A percentile compares a stretch with the other conserved stretches of the same genome.
These are phyloP conservation scores for Symbiodinium pilosum DNA, from an alignment of 73 alveolate species.

Conservation along the genomic window DNA sequence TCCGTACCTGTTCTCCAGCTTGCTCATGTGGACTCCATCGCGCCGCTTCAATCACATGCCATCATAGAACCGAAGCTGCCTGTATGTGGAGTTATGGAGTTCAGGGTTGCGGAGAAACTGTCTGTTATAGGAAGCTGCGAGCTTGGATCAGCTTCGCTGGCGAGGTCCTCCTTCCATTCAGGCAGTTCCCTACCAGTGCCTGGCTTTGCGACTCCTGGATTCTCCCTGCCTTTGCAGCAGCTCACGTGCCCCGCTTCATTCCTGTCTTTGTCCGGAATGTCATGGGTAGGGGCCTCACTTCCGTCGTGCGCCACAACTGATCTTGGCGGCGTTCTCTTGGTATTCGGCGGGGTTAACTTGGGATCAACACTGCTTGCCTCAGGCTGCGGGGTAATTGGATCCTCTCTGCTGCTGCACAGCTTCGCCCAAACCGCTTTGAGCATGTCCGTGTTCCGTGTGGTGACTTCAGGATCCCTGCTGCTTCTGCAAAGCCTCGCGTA, in stretches of 20 bases:
- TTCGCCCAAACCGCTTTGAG: neutral
- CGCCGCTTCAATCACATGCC: neutral
- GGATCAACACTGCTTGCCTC: neutral
- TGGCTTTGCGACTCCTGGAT: neutral
- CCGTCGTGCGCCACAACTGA: neutral
- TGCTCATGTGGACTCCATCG: neutral
- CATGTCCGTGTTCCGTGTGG: neutral
- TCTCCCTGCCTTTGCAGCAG: neutral
- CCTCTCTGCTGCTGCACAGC: neutral
- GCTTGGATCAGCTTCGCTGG: neutral
- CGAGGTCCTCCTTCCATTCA: neutral
- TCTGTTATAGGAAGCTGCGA: neutral
- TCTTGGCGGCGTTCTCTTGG: neutral
- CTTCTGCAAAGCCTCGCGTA: neutral
- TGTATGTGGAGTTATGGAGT: neutral
- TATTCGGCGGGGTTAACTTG: neutral
- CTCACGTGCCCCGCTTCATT: neutral
- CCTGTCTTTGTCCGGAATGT: conserved; percentile 27
- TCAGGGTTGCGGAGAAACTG: neutral
- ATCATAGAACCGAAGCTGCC: neutral
- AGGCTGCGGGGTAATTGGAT: neutral
- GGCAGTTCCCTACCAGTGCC: neutral
- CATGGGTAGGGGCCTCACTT: neutral
- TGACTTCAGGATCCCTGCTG: neutral
- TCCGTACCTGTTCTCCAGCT: neutral